phyloP scores from a whole-genome alignment of 176 grass and related monocot species.

The Phyllostachys edulis region DNA sequence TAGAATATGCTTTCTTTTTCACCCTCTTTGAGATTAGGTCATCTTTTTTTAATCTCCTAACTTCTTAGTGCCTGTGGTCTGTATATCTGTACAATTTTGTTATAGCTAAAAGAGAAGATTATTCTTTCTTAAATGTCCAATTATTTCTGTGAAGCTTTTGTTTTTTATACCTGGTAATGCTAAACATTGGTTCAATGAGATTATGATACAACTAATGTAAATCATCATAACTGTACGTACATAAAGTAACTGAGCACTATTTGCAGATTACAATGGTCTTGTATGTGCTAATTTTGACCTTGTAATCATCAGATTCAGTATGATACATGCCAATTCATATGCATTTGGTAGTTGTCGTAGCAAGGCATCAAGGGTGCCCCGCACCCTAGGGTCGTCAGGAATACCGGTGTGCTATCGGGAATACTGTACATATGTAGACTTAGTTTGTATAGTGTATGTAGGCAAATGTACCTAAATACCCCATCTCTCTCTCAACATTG shows the following conservation, averaged over 20 bases:
- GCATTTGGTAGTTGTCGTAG: not conserved
- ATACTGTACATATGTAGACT: too few relatives aligned
- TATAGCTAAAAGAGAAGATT: conserved; percentile 21
- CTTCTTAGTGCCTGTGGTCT: conserved; percentile 24
- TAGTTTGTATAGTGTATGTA: too few relatives aligned
- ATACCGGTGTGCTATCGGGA: too few relatives aligned
- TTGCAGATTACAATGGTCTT: not conserved
- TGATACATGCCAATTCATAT: not conserved
- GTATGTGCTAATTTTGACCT: not conserved
- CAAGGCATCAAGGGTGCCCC: too few relatives aligned
- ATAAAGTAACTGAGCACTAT: not conserved
- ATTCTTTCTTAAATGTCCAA: not conserved
- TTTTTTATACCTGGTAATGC: not conserved
- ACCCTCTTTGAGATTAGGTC: conserved; percentile 23
- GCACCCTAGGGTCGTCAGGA: too few relatives aligned
- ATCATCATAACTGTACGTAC: not conserved
- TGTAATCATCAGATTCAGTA: not conserved
- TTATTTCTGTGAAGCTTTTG: not conserved
- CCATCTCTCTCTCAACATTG: too few relatives aligned
- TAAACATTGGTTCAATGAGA: not conserved
- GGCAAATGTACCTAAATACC: too few relatives aligned
- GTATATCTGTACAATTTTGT: conserved; percentile 49
- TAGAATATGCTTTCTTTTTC: conserved; percentile 44
- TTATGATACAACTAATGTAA: not conserved
- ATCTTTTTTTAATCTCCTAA: conserved; percentile 23